Conservation (phyloP, 2,329 filamentous ascomycete genomes). For the Arthrobotrys sphaeroides region DNA sequence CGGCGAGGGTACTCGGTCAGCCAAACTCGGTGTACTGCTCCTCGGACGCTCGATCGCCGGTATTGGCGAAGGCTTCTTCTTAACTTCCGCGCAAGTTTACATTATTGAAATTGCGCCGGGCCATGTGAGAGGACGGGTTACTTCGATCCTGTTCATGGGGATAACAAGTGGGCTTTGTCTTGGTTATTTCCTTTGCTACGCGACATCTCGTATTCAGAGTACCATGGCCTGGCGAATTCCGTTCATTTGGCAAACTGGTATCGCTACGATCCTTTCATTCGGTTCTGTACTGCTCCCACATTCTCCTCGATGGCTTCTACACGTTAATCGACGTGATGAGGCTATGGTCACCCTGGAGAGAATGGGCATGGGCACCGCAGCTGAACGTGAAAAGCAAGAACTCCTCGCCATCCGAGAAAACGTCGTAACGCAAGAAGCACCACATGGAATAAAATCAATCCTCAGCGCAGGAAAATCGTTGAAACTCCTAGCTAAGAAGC, state of each 20-base stretch:
- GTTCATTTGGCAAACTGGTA: constrained; percentile 64
- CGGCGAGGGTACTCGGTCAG: constrained; percentile 54
- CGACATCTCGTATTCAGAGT: constrained; percentile 64
- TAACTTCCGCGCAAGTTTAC: constrained; percentile 69
- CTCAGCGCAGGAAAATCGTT: constrained; percentile 32
- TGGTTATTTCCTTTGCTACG: constrained; percentile 72
- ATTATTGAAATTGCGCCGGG: constrained; percentile 71
- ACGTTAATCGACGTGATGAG: constrained; percentile 60
- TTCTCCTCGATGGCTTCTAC: constrained; percentile 71
- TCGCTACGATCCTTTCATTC: constrained; percentile 62
- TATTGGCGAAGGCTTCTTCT: constrained; percentile 69
- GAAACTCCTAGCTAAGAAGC: constrained; percentile 61
- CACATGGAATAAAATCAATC: constrained; percentile 54
- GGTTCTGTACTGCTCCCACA: constrained; percentile 65
- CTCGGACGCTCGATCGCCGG: constrained; percentile 68
- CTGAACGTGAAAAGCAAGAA: constrained; percentile 65
- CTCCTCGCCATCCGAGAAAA: constrained; percentile 60
- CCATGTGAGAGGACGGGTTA: constrained; percentile 65
- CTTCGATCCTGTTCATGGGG: constrained; percentile 67
- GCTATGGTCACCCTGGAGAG: constrained; percentile 62
- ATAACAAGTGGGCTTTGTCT: constrained; percentile 65
- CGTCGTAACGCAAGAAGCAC: constrained; percentile 51
- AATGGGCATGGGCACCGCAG: constrained; percentile 63
- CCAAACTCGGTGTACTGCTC: constrained; percentile 66
- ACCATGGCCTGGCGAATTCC: constrained; percentile 69